Conservation (phyloP, 2,329 filamentous ascomycete genomes). For the Fusarium dimerum region DNA sequence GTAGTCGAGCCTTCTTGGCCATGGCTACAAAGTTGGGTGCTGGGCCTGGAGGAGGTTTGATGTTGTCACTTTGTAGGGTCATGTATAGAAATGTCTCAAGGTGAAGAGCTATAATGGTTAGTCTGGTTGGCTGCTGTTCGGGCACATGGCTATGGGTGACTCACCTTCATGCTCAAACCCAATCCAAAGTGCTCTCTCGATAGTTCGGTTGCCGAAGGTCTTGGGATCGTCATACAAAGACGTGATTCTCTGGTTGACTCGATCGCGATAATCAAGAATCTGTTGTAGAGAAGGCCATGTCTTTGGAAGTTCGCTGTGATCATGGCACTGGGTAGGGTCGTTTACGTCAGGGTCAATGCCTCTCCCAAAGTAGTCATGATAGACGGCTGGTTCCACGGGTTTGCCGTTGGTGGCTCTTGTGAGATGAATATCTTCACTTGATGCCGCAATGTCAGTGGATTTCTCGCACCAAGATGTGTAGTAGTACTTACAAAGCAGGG, state of each 20-base stretch:
- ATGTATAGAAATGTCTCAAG: constrained; percentile 17
- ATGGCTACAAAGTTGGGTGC: constrained; percentile 8
- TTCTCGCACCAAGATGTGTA: neutral
- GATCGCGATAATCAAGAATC: constrained; percentile 12
- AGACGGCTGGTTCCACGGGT: neutral
- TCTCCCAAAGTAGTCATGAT: constrained; percentile 2
- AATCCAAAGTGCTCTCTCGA: constrained; percentile 17
- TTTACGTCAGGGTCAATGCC: constrained; percentile 11
- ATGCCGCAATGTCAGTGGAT: neutral
- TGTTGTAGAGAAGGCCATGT: constrained; percentile 4
- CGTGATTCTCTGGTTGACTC: constrained; percentile 7
- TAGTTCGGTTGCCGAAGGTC: constrained; percentile 1
- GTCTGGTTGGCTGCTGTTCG: neutral
- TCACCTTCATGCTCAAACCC: constrained; percentile 18
- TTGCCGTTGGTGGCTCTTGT: neutral
- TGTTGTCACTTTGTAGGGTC: constrained; percentile 12
- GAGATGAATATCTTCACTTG: constrained; percentile 15
- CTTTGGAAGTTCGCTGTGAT: constrained; percentile 17
- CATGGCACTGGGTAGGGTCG: constrained; percentile 14
- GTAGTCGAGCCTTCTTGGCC: constrained; percentile 10
- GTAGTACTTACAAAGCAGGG: constrained; percentile 14
- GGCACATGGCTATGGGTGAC: neutral
- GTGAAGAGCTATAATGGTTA: constrained; percentile 4
- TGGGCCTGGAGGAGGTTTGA: neutral
- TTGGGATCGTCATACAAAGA: neutral